These are phyloP conservation scores for Tephrocybe sp. DNA, from an alignment of 768 basidiomycete genomes.

Conservation along the genomic window DNA sequence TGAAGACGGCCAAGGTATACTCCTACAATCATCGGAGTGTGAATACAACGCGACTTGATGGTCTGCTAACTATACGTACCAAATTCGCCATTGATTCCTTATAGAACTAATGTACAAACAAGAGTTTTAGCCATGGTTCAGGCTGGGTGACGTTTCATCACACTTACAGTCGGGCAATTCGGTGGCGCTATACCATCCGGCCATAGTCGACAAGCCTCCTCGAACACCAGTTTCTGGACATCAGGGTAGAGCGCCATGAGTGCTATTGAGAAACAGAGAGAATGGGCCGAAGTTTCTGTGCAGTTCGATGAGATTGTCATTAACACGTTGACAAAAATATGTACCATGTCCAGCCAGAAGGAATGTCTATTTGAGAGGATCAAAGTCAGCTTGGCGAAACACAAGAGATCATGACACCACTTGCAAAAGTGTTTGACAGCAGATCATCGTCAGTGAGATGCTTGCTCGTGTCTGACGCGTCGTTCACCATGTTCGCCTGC, in stretches of 20 bases:
- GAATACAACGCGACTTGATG: not conserved
- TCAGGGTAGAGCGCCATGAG: conserved; percentile 52
- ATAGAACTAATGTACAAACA: conserved; percentile 30
- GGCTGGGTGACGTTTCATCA: not conserved
- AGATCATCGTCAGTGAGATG: conserved; percentile 44
- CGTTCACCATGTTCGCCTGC: conserved; percentile 44
- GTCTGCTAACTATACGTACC: conserved; percentile 21
- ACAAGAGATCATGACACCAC: conserved; percentile 10
- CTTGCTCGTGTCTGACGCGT: conserved; percentile 22
- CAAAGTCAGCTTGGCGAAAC: not conserved
- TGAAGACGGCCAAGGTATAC: conserved; percentile 42
- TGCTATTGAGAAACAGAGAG: conserved; percentile 40
- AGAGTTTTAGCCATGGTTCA: not conserved
- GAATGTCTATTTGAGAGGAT: conserved; percentile 43
- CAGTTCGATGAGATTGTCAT: not conserved
- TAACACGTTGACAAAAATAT: not conserved
- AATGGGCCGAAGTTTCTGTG: conserved; percentile 48
- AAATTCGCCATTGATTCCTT: conserved; percentile 37
- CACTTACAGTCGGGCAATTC: conserved; percentile 27
- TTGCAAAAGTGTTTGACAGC: conserved; percentile 48
- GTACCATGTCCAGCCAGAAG: conserved; percentile 52
- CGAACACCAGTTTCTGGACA: conserved; percentile 43
- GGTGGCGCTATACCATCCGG: conserved; percentile 31
- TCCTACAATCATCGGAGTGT: conserved; percentile 28
- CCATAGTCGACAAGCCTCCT: conserved; percentile 41